Evolutionary conservation across 148 eudicot genomes (phyloP).

Genomic region (Heliosperma pusillum): DNA sequence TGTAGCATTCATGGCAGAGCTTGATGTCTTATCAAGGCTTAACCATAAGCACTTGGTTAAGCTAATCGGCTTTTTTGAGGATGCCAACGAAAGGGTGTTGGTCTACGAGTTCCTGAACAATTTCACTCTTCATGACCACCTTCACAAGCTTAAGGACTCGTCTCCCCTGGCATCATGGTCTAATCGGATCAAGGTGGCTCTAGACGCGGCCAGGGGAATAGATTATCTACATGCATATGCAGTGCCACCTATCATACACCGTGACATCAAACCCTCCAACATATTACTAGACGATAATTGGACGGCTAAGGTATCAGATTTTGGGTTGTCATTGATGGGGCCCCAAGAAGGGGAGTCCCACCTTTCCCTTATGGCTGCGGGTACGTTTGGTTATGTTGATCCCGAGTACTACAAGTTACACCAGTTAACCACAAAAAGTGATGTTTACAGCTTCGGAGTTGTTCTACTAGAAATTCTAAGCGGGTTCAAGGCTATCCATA

Average conservation of each 20-base stretch:
- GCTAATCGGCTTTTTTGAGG: conserved; percentile 66
- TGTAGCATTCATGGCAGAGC: conserved; percentile 63
- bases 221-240: conserved; percentile 84
- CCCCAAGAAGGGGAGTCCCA: conserved; percentile 52
- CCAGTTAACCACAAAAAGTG: conserved; percentile 58
- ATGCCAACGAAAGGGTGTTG: conserved; percentile 49
- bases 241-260: conserved; percentile 70
- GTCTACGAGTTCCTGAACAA: conserved; percentile 78
- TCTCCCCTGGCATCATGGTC: conserved; percentile 62
- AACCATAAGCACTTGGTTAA: conserved; percentile 78
- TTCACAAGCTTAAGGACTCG: conserved; percentile 47
- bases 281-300: conserved; percentile 61
- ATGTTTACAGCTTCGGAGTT: conserved; percentile 83
- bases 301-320: conserved; percentile 87
- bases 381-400: conserved; percentile 79
- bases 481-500: conserved; percentile 67
- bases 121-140: conserved; percentile 65
- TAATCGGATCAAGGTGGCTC: conserved; percentile 54
- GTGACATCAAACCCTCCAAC: conserved; percentile 89
- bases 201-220: conserved; percentile 87
- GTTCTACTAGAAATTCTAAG: conserved; percentile 60
- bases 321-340: conserved; percentile 73
- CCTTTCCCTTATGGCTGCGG: conserved; percentile 59
- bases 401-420: conserved; percentile 78
- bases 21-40: conserved; percentile 70